Base-by-base conservation (phyloP, 1,284 basidiomycete species). In the Heterobasidion irregulare region DNA sequence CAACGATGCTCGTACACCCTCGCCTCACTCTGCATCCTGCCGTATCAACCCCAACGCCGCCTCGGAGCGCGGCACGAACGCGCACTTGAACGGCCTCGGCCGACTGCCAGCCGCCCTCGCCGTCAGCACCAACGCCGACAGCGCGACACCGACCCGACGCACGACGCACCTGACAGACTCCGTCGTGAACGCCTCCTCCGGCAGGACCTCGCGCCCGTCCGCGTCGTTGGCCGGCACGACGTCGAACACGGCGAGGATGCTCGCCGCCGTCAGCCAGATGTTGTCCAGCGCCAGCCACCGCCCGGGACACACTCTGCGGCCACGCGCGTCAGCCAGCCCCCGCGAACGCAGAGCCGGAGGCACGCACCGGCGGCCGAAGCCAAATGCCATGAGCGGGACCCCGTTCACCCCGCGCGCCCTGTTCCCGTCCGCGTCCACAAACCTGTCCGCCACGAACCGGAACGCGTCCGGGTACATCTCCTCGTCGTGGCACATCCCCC, bases 11-110 rank as follows among this genome's bases (percentile, higher is more conserved):
- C 18, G 18, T 18, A 26, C 26, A 26, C 26, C 26, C 26, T 26
- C 26, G 26, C 4, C 26, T 26, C 66, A 53, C n/a, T 49, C 47
- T 34, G 19, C 47, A 26, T 34, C 47, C 26, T 33, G 47, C 32
- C n/a, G 34, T 13, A 33, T 49, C 15, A n/a, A 12, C 47, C 26
- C 34, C 47, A n/a, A 10, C 18, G 47, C 47, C 18, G 26, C 18
- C 44, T 26, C 26, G 26, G 26, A 26, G 26, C 26, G 26, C 26
- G 26, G 26, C 26, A 26, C 26, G 26, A 26, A 26, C 26, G 26
- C 26, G 26, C 26, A 26, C 26, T 26, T 26, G 26, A 26, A 26
- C 26, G 26, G 26, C 26, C 26, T 26, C 26, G 26, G 26, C 26
- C 26, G 26, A 26, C 26, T 26, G 26, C 26, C 26, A 5, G 4